These are phyloP conservation scores for Cercospora brassicicola DNA, from an alignment of 2,329 filamentous ascomycete species.

Conservation along the genomic window DNA sequence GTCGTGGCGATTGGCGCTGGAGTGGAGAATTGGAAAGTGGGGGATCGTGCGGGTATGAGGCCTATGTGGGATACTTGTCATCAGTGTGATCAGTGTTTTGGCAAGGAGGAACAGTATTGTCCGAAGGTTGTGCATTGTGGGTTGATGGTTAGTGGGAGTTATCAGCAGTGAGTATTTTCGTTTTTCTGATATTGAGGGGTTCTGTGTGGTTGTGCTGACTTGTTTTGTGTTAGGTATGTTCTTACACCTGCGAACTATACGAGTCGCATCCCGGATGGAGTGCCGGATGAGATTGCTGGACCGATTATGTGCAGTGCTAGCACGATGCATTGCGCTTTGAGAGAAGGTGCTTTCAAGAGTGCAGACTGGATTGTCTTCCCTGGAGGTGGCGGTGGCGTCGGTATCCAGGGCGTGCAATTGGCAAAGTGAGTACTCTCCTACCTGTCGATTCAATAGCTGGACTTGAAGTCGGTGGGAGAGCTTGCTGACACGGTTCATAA, in stretches of 20 bases:
- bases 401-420: slow-evolving; percentile 56
- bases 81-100: slow-evolving; percentile 52
- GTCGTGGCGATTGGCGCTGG: slow-evolving; percentile 57
- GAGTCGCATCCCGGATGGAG: slow-evolving; percentile 56
- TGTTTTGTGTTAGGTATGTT: slow-evolving; percentile 45
- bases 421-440: slow-evolving; percentile 9
- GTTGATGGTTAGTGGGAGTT: slow-evolving; percentile 50
- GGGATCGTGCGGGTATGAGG: slow-evolving; percentile 53
- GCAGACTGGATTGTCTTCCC: slow-evolving; percentile 59
- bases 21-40: slow-evolving; percentile 55
- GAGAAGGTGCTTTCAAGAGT: slow-evolving; percentile 52
- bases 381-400: slow-evolving; percentile 57
- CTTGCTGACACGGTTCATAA: neutral
- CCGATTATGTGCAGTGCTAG: slow-evolving; percentile 62
- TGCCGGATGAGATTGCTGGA: slow-evolving; percentile 57
- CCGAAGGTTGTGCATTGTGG: slow-evolving; percentile 49
- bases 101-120: slow-evolving; percentile 57
- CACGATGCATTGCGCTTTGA: slow-evolving; percentile 59
- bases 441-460: neutral
- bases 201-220: neutral
- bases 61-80: slow-evolving; percentile 55
- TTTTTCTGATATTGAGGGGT: neutral
- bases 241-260: slow-evolving; percentile 57
- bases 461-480: neutral
- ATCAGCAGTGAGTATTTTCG: slow-evolving; percentile 48